A percentile compares a stretch with the other conserved stretches of the same genome.
phyloP scores from a whole-genome alignment of 805 yeast genomes.

The Peterozyma toletana region DNA sequence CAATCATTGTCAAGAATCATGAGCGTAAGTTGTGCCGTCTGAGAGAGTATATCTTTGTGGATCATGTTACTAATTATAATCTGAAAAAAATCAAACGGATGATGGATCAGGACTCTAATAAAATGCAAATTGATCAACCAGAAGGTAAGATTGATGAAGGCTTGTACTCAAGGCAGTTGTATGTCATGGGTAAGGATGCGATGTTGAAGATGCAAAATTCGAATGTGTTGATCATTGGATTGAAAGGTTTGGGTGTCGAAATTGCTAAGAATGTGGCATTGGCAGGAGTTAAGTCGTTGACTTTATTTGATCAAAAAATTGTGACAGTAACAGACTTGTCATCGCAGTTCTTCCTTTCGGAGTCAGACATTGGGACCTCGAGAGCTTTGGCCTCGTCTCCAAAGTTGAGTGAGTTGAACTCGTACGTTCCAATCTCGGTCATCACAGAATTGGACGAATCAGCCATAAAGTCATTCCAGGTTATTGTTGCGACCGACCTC shows the following conservation, averaged over 20 bases:
- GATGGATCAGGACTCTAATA: conserved; percentile 22
- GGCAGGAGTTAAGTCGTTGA: conserved; percentile 92
- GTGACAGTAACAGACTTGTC: conserved; percentile 70
- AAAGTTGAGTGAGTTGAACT: conserved; percentile 74
- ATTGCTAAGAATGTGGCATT: conserved; percentile 94
- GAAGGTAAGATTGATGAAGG: conserved; percentile 74
- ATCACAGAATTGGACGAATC: conserved; percentile 48
- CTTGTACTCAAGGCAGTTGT: conserved; percentile 91
- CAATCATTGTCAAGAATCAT: no score
- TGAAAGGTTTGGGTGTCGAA: conserved; percentile 91
- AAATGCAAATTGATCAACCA: conserved; percentile 35
- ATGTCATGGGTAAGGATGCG: conserved; percentile 96
- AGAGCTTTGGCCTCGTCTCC: conserved; percentile 69
- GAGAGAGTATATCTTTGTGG: conserved; percentile 9
- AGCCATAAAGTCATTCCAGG: conserved; percentile 56
- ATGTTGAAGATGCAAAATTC: conserved; percentile 95
- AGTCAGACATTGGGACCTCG: conserved; percentile 65
- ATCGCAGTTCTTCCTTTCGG: conserved; percentile 77
- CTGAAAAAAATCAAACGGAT: conserved; percentile 3
- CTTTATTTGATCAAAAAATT: conserved; percentile 75
- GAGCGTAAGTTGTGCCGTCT: no score
- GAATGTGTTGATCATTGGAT: conserved; percentile 84
- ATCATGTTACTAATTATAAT: not conserved
- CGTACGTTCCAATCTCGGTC: conserved; percentile 81
- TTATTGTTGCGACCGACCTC: conserved; percentile 76